Evolutionary conservation across 805 yeast species (phyloP).

Genomic region (Zygosaccharomyces bisporus): DNA sequence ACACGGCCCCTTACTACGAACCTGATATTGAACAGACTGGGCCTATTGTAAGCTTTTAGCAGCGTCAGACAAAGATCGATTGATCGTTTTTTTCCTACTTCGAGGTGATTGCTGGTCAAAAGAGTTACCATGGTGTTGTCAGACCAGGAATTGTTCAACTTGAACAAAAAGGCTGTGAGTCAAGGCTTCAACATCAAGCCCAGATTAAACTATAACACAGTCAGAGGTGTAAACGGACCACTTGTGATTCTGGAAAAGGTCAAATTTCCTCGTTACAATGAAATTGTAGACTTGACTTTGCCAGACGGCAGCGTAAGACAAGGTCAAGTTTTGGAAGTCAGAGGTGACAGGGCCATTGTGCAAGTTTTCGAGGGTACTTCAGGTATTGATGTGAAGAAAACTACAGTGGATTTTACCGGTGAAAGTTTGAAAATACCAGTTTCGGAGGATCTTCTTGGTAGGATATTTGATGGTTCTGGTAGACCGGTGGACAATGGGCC

Average conservation of each 20-base stretch:
- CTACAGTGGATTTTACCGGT: constrained; percentile 96
- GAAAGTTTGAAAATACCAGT: constrained; percentile 89
- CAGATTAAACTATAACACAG: constrained; percentile 89
- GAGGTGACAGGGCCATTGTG: constrained; percentile 95
- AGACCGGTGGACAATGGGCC: constrained; percentile 98
- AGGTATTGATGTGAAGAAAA: constrained; percentile 97
- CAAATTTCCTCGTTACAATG: constrained; percentile 87
- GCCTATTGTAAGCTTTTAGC: neutral
- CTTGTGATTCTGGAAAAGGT: constrained; percentile 85
- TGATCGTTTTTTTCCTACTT: neutral
- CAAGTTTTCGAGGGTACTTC: constrained; percentile 99
- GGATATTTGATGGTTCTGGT: constrained; percentile 98
- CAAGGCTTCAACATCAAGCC: constrained; percentile 91
- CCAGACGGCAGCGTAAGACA: constrained; percentile 95
- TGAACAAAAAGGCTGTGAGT: constrained; percentile 88
- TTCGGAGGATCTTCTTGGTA: constrained; percentile 94
- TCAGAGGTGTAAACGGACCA: constrained; percentile 98
- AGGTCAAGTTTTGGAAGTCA: constrained; percentile 97
- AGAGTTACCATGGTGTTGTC: constrained; percentile 28
- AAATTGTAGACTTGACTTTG: constrained; percentile 91
- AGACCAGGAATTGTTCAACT: constrained; percentile 50
- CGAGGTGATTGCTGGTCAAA: neutral
- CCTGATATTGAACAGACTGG: neutral
- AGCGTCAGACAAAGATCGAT: neutral
- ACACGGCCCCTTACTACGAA: constrained; percentile 6